Evolutionary conservation across 768 basidiomycete species (phyloP).

Genomic region (Phylloporus sp.): DNA sequence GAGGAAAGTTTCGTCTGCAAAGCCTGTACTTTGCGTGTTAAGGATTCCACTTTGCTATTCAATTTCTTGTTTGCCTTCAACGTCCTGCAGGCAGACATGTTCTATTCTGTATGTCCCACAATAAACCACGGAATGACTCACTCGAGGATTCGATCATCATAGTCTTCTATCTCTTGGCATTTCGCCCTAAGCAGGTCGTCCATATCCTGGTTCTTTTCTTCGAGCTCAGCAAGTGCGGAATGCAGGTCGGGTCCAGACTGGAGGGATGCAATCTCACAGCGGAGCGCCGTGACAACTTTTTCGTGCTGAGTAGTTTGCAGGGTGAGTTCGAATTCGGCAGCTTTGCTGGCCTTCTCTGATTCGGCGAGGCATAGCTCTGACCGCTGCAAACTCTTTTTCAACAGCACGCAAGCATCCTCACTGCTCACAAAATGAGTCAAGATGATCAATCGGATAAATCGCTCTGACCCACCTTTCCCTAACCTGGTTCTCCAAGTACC

Average conservation of each 20-base stretch:
- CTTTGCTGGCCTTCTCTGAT: conserved; percentile 55
- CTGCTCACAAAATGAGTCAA: conserved; percentile 33
- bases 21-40: conserved; percentile 69
- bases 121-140: conserved; percentile 28
- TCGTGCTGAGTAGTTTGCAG: conserved; percentile 65
- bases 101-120: conserved; percentile 2
- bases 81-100: conserved; percentile 42
- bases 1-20: conserved; percentile 64
- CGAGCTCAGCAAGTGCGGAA: conserved; percentile 52
- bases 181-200: conserved; percentile 67
- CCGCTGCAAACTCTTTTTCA: conserved; percentile 39
- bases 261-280: conserved; percentile 51
- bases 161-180: conserved; percentile 77
- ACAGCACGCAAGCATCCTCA: conserved; percentile 40
- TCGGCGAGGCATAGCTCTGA: conserved; percentile 43
- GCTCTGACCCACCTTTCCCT: conserved; percentile 51
- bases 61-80: conserved; percentile 81
- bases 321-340: conserved; percentile 62
- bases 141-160: conserved; percentile 79
- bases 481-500: conserved; percentile 60
- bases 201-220: conserved; percentile 72
- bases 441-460: background rate
- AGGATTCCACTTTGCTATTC: conserved; percentile 59
- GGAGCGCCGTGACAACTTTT: conserved; percentile 55
- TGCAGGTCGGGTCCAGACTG: conserved; percentile 54